Evolutionary conservation across 1,139 yeast genomes (phyloP).

Genomic region (Candida sojae): DNA sequence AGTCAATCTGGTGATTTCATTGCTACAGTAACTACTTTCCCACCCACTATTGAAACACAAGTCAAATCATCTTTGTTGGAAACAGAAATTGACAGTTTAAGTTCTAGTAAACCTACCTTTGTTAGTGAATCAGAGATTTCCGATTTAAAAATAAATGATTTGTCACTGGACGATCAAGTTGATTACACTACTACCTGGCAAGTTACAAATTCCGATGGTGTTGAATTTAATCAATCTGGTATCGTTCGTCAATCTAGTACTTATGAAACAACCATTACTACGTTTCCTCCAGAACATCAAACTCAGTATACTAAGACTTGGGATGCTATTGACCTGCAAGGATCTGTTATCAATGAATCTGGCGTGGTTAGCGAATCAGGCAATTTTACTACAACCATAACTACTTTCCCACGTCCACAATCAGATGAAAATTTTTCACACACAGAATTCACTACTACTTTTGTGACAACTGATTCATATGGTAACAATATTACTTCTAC

Average conservation of each 20-base stretch:
- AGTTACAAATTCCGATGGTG: conserved; percentile 1
- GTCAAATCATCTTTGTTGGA: too few species aligned
- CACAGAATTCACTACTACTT: conserved; percentile 4
- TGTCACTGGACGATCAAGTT: not conserved
- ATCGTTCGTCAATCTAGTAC: not conserved
- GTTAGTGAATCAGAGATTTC: too few species aligned
- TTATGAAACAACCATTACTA: not conserved
- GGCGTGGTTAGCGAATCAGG: conserved; percentile 8
- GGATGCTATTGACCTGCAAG: conserved; percentile 13
- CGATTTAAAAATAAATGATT: too few species aligned
- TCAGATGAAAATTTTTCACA: conserved; percentile 6
- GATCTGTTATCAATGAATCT: conserved; percentile 15
- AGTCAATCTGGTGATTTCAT: not conserved
- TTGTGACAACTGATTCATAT: conserved; percentile 1
- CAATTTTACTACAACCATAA: not conserved
- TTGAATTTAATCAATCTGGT: conserved; percentile 7
- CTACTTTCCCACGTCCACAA: not conserved
- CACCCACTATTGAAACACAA: not conserved
- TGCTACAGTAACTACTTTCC: not conserved
- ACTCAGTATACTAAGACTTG: conserved; percentile 12
- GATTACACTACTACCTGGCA: conserved; percentile 5
- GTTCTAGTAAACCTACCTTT: not conserved
- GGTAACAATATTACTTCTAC: conserved; percentile 5
- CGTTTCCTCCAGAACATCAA: not conserved
- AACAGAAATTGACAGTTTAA: conserved; percentile 5